Base-by-base conservation (phyloP, 345 rosid species). In the Limnanthes douglasii region DNA sequence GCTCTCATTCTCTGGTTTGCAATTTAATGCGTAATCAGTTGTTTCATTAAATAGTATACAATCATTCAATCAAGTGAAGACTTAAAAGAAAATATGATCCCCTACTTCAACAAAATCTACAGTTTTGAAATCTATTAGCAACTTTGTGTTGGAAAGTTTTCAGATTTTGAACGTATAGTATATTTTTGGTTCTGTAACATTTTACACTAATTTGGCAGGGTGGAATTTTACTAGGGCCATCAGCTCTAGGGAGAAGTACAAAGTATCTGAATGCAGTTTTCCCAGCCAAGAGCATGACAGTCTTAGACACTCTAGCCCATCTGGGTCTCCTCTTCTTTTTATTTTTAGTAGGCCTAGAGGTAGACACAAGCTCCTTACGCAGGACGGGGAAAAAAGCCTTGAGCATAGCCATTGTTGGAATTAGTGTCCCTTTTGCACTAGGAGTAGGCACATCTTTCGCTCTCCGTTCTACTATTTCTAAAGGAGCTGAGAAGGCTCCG, bases 251-350 rank as follows among this genome's bases (percentile, higher is more conserved):
- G 5, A 66, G 86, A 34, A 79, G 40, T 54, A 41, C 44, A 8
- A 17, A 31, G 4, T 75, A 54, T 41, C 49, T 72, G 24, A 35
- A 72, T 4, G 31, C 62, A 6, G 16, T 78, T 24, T 78, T 84
- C 20, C 86, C 84, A 2, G 1, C 57, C 0, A 66, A 13, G 48
- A 75, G 95, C 43, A 45, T 60, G 5, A 65, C 95, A 3, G 75
- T 84, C 52, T 37, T 84, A 42, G 95, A 84, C 29, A 78, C 95
- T 2, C 12, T 84, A 26, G 84, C 93, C 17, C 75, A 73, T 39
- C 65, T 84, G 13, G 95, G 86, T 31, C 93, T 84, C 27, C 67
- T 78, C 15, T 76, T 75, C 63, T 84, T 78, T 46, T 53, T 84
- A 26, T 84, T 84, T 57, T 75, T 78, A 2, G 71, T 70, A 0